A percentile compares a stretch with the other conserved stretches of the same genome.
Evolutionary conservation across 176 grass and related monocot species (phyloP).

Genomic region (Sorghum bicolor): DNA sequence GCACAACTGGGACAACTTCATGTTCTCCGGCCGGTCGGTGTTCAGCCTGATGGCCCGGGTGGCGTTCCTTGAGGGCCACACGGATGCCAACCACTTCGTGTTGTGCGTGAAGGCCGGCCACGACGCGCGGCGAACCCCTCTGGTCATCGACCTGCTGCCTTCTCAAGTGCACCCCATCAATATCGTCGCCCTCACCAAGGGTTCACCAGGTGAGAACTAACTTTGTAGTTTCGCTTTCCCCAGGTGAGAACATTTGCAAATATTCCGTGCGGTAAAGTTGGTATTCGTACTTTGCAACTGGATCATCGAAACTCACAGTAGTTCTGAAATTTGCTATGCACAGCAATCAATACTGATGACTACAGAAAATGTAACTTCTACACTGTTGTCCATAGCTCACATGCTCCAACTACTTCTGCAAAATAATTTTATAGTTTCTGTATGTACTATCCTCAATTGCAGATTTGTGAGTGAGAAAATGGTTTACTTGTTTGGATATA

Average conservation of each 20-base stretch:
- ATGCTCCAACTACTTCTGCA: not conserved
- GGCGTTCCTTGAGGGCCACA: not conserved
- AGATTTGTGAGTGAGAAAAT: too few species aligned
- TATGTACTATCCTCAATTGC: not conserved
- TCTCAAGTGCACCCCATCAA: not conserved
- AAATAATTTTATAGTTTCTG: not conserved
- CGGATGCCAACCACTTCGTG: not conserved
- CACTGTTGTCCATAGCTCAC: too few species aligned
- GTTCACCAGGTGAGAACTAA: not conserved
- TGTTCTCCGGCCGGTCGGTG: not conserved
- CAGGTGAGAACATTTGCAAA: not conserved
- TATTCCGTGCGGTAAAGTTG: not conserved
- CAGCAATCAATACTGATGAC: not conserved
- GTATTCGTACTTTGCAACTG: not conserved
- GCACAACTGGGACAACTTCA: not conserved
- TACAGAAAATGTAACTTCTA: not conserved
- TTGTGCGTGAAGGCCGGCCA: not conserved
- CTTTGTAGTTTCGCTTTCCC: not conserved
- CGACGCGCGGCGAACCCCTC: conserved; percentile 15
- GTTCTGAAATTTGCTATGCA: not conserved
- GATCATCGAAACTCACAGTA: not conserved
- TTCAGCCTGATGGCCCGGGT: not conserved
- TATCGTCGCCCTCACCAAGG: not conserved
- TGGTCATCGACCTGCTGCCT: conserved; percentile 2
- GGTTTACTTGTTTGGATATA: too few species aligned